phyloP scores from a whole-genome alignment of 2,329 filamentous ascomycete species.

The Dothideomycetidae sp. region DNA sequence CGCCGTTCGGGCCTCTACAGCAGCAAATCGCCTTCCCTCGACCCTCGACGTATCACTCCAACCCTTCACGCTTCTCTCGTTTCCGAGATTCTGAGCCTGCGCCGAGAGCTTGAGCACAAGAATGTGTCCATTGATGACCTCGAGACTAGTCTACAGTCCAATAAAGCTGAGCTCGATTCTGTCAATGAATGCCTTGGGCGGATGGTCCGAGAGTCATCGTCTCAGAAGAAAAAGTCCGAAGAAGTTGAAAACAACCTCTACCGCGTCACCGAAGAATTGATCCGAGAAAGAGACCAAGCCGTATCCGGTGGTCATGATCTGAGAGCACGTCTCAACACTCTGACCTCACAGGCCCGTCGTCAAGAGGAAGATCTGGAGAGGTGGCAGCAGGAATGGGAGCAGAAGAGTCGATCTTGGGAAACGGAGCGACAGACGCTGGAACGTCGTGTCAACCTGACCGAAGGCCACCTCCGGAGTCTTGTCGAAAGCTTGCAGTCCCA shows the following conservation, averaged over 20 bases:
- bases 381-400: slow-evolving; percentile 66
- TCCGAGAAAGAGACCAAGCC: slow-evolving; percentile 73
- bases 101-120: slow-evolving; percentile 84
- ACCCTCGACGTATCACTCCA: slow-evolving; percentile 85
- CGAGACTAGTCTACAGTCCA: slow-evolving; percentile 57
- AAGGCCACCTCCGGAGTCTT: slow-evolving; percentile 68
- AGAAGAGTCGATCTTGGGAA: slow-evolving; percentile 74
- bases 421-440: slow-evolving; percentile 70
- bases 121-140: slow-evolving; percentile 72
- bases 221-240: slow-evolving; percentile 71
- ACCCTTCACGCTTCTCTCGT: slow-evolving; percentile 89
- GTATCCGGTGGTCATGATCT: slow-evolving; percentile 58
- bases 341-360: slow-evolving; percentile 60
- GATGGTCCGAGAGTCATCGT: slow-evolving; percentile 61
- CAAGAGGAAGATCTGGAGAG: slow-evolving; percentile 75
- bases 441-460: slow-evolving; percentile 75
- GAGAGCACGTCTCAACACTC: slow-evolving; percentile 59
- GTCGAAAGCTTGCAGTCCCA: slow-evolving; percentile 72
- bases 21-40: slow-evolving; percentile 60
- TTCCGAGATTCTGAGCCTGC: slow-evolving; percentile 76
- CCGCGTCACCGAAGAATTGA: slow-evolving; percentile 69
- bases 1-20: slow-evolving; percentile 31
- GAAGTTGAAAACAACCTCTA: slow-evolving; percentile 78
- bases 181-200: slow-evolving; percentile 48
- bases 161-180: slow-evolving; percentile 59